Evolutionary conservation across 1,284 basidiomycete species (phyloP), one percentile per base, ranked within the genome.

Genomic region (Trametes sp.): DNA sequence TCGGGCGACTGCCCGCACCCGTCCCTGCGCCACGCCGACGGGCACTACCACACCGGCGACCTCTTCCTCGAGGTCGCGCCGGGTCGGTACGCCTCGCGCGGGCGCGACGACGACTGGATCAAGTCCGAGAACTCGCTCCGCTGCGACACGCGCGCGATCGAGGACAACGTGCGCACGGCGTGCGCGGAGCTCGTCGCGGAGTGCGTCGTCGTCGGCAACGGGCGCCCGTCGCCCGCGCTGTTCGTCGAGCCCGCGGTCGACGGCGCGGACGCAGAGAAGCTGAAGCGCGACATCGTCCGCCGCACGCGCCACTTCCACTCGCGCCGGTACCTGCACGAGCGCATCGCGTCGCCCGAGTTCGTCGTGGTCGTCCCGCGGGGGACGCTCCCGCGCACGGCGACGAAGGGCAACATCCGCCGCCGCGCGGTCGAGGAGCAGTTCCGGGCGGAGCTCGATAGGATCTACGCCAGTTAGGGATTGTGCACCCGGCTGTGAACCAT

Each of bases 51-150:
- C 74, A 91, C 89, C 21, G 89, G 89, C 3, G 89, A 91, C 72
- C 76, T 91, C n/a, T 91, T 91, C 79, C 81, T 85, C 67, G 84
- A 88, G 71, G 78, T 80, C 26, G 64, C 76, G 3, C 78, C 83
- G 0, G 87, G 86, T 0, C 75, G 75, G 62, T 91, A 86, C 73
- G 70, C 84, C 44, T 87, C 83, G 67, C 82, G 87, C 49, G 89
- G 89, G 23, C 82, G 89, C 42, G 84, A 90, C 64, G 89, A 91
- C 64, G 89, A 91, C 72, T 91, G 89, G 89, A 91, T 91, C 74
- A 91, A 91, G 77, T 88, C 86, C 50, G 86, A 89, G 71, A 89
- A 84, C 72, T 87, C 89, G 68, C 77, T 91, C 62, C 83, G 88
- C 45, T 90, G 89, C 68, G 89, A 91, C 70, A 90, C 89, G 45